phyloP scores from a whole-genome alignment of 2,329 filamentous ascomycete genomes.

The Hymenoscyphus salicellus region DNA sequence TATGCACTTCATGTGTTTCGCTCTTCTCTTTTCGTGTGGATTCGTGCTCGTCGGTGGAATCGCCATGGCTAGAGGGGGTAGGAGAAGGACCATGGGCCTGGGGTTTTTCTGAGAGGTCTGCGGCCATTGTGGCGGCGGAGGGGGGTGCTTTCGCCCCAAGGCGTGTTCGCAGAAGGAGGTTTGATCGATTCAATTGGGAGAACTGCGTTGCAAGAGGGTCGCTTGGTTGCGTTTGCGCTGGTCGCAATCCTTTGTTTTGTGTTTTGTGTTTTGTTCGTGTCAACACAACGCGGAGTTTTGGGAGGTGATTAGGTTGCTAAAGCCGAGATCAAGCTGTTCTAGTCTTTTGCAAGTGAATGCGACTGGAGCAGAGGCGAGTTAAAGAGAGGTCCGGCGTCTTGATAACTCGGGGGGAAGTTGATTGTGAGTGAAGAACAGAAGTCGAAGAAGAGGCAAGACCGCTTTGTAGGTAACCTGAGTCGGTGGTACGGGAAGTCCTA shows the following conservation, averaged over 20 bases:
- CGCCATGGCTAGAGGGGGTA: constrained; percentile 24
- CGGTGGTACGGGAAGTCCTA: no score
- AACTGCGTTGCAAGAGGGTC: not conserved
- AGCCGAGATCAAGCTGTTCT: no score
- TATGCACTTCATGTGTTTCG: constrained; percentile 36
- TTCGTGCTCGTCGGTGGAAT: constrained; percentile 25
- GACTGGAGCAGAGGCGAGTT: no score
- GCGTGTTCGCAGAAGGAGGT: not conserved
- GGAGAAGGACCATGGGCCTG: constrained; percentile 12
- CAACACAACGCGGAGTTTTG: not conserved
- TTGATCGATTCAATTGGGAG: not conserved
- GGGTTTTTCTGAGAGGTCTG: constrained; percentile 30
- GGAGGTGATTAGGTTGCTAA: not conserved
- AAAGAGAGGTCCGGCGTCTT: no score
- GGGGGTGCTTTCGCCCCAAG: not conserved
- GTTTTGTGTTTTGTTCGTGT: no score
- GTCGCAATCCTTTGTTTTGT: not conserved
- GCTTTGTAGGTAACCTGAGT: no score
- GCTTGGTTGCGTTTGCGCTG: not conserved
- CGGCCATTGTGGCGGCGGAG: constrained; percentile 28
- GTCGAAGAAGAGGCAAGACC: no score
- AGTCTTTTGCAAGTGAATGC: no score
- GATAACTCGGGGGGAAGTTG: no score
- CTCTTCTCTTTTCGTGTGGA: constrained; percentile 21
- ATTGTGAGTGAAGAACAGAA: no score